Percentiles rank a stretch among this genome's conserved stretches.
Conservation (phyloP, 2,329 filamentous ascomycete species). For the Colletotrichum neosansevieriae region DNA sequence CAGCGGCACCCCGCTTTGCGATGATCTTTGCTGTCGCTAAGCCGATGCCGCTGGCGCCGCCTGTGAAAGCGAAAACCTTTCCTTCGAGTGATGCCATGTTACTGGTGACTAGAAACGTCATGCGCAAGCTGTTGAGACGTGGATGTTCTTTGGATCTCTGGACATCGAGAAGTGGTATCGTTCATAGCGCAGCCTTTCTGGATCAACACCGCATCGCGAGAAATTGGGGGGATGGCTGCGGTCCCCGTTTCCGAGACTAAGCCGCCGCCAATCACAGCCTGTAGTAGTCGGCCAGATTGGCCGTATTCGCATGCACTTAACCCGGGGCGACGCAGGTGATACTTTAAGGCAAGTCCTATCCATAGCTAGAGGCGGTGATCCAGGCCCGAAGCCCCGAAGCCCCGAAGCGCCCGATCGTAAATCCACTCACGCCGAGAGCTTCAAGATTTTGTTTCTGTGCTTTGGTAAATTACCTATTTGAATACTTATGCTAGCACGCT, state of each 20-base stretch:
- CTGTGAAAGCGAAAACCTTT: slow-evolving; percentile 50
- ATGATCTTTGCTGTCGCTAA: slow-evolving; percentile 55
- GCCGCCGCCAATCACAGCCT: slow-evolving; percentile 21
- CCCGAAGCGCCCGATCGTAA: too few species aligned
- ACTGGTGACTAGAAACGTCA: background rate
- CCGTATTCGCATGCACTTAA: slow-evolving; percentile 27
- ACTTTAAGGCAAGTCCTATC: background rate
- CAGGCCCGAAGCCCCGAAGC: background rate
- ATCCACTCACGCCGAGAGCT: too few species aligned
- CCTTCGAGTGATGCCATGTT: slow-evolving; percentile 46
- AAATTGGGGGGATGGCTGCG: background rate
- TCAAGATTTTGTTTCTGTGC: too few species aligned
- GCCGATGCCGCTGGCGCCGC: slow-evolving; percentile 55
- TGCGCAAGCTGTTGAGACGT: background rate
- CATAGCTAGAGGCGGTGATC: background rate
- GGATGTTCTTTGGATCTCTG: background rate
- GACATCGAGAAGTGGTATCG: background rate
- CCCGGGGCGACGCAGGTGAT: slow-evolving; percentile 29
- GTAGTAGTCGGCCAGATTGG: background rate
- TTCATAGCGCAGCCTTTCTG: background rate
- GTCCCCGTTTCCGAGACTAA: slow-evolving; percentile 18
- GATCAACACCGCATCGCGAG: slow-evolving; percentile 7
- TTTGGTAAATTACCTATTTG: too few species aligned
- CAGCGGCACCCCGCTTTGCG: slow-evolving; percentile 49
- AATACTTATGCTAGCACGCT: too few species aligned